Base-by-base conservation (phyloP, 1,284 basidiomycete genomes). In the Entoloma clypeatum region DNA sequence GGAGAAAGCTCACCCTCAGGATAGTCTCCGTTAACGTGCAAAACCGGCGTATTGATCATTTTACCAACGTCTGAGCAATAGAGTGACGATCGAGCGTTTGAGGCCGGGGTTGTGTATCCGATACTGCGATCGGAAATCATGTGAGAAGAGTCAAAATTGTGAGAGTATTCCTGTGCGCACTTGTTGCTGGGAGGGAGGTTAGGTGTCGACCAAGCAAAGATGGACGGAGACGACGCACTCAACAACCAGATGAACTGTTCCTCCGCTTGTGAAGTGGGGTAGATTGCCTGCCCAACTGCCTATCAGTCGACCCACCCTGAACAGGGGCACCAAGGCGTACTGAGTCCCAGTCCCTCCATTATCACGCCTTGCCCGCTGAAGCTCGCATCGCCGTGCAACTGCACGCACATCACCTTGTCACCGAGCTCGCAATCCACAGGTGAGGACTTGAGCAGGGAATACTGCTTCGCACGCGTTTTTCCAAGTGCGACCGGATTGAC, bases 1-100 rank as follows among this genome's bases (percentile, higher is more conserved):
- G 44, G 41, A 24, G 19, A 19, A 54, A 36, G 39, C 55, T 42
- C 54, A 86, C 80, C 90, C 75, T 96, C 92, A 0, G 88, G 88
- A 58, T 86, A 67, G 58, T 95, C 91, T 5, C 92, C 92, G 53
- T 94, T 94, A 48, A 93, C 90, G 50, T 94, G 91, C n/a, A 94
- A 60, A 10, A 94, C 80, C 0, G 91, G 92, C 0, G 87, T 82
- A 44, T 87, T 86, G 54, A 93, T 85, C 77, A 89, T 89, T 64
- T 94, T 94, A 4, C 86, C 89, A 23, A 92, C 71, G 57, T 94
- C 92, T 1, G 91, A 92, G 47, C 88, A 91, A 56, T 95, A 95
- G 23, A 89, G 58, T 0, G 86, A 90, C 1, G 90, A 92, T 6
- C 91, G 77, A 8, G 87, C 85, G 36, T 77, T 77, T 0, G 86